phyloP scores from a whole-genome alignment of 2,329 filamentous ascomycete species.

The Lasiodiplodia citricola region DNA sequence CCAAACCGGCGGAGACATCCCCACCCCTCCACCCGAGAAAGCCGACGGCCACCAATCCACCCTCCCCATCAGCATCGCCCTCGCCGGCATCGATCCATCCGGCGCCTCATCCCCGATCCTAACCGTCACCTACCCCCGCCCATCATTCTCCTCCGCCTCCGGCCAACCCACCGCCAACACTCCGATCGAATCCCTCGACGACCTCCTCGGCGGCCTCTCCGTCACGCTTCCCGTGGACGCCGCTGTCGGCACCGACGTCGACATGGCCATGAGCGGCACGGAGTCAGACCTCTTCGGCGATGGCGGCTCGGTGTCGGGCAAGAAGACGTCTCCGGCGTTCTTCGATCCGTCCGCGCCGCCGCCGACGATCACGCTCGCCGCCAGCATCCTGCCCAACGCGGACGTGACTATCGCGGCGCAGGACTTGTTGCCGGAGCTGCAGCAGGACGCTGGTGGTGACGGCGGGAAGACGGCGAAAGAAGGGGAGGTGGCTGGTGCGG shows the following conservation, averaged over 20 bases:
- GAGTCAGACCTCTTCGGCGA: conserved; percentile 20
- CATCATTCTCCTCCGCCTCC: background rate
- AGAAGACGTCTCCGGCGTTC: background rate
- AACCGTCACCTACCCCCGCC: conserved; percentile 24
- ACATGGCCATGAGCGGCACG: conserved; percentile 10
- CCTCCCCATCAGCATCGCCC: conserved; percentile 26
- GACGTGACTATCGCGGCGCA: conserved; percentile 64
- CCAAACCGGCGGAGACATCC: conserved; percentile 27
- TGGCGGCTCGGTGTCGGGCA: background rate
- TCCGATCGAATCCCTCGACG: conserved; percentile 20
- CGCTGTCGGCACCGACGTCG: background rate
- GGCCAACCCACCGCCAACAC: background rate
- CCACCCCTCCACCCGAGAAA: conserved; percentile 36
- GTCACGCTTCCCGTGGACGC: background rate
- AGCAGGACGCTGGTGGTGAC: conserved; percentile 29
- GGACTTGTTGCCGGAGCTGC: conserved; percentile 53
- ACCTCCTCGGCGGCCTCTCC: conserved; percentile 26
- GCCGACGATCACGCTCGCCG: conserved; percentile 61
- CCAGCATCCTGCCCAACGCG: conserved; percentile 60
- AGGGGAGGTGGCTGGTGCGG: conserved; percentile 26
- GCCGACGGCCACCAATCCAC: background rate
- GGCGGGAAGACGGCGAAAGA: conserved; percentile 19
- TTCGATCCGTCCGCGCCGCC: conserved; percentile 53
- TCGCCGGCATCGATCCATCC: conserved; percentile 17
- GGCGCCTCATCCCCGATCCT: conserved; percentile 28